phyloP scores from a whole-genome alignment of 371 early-diverging fungal species.

The Mortierella sp. region DNA sequence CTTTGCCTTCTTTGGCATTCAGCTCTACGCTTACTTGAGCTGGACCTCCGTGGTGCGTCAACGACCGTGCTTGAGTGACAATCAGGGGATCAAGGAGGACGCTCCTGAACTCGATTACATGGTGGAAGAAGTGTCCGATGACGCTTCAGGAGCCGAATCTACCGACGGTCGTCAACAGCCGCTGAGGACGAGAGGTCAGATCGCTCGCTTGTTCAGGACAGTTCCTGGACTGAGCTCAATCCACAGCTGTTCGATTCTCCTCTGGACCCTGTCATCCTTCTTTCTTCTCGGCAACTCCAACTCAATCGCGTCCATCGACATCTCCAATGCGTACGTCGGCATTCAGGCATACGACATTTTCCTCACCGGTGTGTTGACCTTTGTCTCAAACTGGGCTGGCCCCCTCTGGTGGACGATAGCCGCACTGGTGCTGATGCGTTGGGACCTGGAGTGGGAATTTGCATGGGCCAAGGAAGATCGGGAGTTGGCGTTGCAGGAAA shows the following conservation, averaged over 20 bases:
- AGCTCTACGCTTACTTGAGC: constrained; percentile 58
- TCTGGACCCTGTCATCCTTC: constrained; percentile 70
- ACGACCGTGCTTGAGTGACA: neutral
- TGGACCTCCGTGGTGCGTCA: constrained; percentile 57
- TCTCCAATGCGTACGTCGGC: constrained; percentile 85
- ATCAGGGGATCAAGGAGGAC: neutral
- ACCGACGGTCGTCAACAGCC: constrained; percentile 20
- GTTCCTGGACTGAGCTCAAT: constrained; percentile 40
- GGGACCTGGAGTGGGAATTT: constrained; percentile 29
- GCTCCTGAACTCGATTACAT: neutral
- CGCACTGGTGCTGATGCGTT: constrained; percentile 35
- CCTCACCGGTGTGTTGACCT: constrained; percentile 76
- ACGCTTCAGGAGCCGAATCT: neutral
- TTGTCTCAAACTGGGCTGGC: constrained; percentile 79
- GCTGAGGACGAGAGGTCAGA: constrained; percentile 15
- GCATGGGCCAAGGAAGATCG: constrained; percentile 15
- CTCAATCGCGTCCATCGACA: constrained; percentile 83
- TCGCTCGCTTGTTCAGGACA: constrained; percentile 20
- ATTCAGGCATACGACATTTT: constrained; percentile 73
- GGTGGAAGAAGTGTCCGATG: neutral
- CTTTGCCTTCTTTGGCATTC: constrained; percentile 69
- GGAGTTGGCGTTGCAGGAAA: neutral
- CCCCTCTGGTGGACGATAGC: constrained; percentile 79
- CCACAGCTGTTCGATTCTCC: constrained; percentile 40
- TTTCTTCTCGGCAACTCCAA: constrained; percentile 84